Conservation (phyloP, 768 basidiomycete genomes). For the Strobilomyces confusus region DNA sequence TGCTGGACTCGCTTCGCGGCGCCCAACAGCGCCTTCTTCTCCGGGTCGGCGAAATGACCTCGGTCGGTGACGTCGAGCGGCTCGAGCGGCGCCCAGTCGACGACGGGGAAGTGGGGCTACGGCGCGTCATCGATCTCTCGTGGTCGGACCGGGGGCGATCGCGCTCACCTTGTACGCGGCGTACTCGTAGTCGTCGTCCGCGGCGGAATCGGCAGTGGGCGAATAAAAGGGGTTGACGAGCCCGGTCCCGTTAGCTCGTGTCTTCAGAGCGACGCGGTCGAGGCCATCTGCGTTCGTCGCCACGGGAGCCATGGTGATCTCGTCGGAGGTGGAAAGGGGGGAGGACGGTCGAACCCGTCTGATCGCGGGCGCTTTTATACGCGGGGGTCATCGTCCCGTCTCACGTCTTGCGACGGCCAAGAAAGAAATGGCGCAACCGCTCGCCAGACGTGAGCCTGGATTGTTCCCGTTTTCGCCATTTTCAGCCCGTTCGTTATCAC, state of each 20-base stretch:
- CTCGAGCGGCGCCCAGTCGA: conserved; percentile 61
- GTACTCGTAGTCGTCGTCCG: conserved; percentile 49
- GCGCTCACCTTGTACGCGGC: conserved; percentile 54
- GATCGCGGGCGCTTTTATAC: conserved; percentile 14
- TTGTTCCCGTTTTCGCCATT: conserved; percentile 14
- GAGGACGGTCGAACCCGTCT: background rate
- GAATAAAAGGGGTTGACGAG: conserved; percentile 68
- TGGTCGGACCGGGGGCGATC: background rate
- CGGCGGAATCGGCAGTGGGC: conserved; percentile 49
- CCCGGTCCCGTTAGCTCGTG: conserved; percentile 14
- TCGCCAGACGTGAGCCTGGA: conserved; percentile 10
- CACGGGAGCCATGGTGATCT: conserved; percentile 45
- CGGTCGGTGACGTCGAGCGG: conserved; percentile 62
- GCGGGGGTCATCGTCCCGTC: background rate
- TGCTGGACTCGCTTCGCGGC: conserved; percentile 66
- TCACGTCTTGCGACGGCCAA: conserved; percentile 10
- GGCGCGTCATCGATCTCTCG: background rate
- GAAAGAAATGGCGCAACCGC: conserved; percentile 19
- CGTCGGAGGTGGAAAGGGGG: background rate
- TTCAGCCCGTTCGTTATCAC: background rate
- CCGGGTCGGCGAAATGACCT: conserved; percentile 62
- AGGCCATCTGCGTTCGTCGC: conserved; percentile 37
- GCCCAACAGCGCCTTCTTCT: conserved; percentile 59
- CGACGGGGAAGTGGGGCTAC: conserved; percentile 61
- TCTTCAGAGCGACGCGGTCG: conserved; percentile 25